Conservation (phyloP, 2,329 filamentous ascomycete species). For the Taxawa tesnikishii region DNA sequence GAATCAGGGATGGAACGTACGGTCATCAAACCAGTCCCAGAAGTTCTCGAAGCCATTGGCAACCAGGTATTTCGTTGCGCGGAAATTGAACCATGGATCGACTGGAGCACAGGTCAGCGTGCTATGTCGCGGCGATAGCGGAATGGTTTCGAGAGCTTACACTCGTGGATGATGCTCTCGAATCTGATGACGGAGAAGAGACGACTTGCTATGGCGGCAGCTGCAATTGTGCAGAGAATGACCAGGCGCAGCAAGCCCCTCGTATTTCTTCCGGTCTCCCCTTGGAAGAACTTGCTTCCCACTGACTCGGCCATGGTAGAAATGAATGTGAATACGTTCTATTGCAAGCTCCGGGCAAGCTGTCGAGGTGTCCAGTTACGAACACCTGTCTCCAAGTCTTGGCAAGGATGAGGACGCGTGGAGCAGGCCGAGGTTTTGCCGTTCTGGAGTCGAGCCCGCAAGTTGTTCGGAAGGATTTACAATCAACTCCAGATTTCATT, state of each 20-base stretch:
- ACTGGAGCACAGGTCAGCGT: constrained; percentile 42
- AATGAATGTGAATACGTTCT: background rate
- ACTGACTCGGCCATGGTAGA: constrained; percentile 24
- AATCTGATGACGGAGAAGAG: constrained; percentile 98
- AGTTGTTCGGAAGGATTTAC: too few relatives aligned
- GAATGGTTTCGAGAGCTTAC: constrained; percentile 43
- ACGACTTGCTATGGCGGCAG: constrained; percentile 80
- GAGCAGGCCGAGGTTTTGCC: too few relatives aligned
- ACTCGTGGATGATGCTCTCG: constrained; percentile 99
- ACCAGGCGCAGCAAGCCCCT: constrained; percentile 76
- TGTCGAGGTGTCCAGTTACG: too few relatives aligned
- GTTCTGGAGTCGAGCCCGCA: too few relatives aligned
- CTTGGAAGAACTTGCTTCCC: constrained; percentile 51
- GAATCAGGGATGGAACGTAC: constrained; percentile 37
- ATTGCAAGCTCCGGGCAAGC: background rate
- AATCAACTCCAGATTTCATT: too few relatives aligned
- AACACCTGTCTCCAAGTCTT: too few relatives aligned
- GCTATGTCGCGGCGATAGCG: background rate
- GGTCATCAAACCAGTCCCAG: constrained; percentile 99
- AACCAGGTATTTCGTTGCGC: constrained; percentile 94
- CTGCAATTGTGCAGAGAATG: constrained; percentile 85
- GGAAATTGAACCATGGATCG: constrained; percentile 99
- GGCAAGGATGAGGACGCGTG: too few relatives aligned
- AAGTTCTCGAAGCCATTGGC: constrained; percentile 97
- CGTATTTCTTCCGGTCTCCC: constrained; percentile 67